Base-by-base conservation (phyloP, 2,329 filamentous ascomycete genomes). In the Laburnicola sp. region DNA sequence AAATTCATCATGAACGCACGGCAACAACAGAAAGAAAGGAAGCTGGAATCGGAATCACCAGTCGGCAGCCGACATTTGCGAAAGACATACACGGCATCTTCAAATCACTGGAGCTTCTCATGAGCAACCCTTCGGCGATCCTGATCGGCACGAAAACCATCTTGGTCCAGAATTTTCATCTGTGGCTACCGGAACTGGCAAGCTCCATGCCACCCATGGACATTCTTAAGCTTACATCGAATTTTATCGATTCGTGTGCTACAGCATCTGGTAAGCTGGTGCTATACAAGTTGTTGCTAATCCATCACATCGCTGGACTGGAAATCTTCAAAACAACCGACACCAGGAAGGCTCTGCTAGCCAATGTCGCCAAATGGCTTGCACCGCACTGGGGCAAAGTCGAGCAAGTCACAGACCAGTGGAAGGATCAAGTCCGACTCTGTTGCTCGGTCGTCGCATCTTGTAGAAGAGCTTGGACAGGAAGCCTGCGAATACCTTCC, bases 131-230 rank as follows among this genome's bases (percentile, higher is more conserved):
- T 1, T 88, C 91, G 2, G 89, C 94, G 0, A 86, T 92, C 16
- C 78, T 97, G 23, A 89, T 97, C 10, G 94, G 94, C 30, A 97
- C 89, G 57, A 96, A 99, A 74, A 97, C 94, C 0, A 78, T 99
- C 43, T 86, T 95, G 2, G 91, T 97, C 9, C 94, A 99, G 72
- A 91, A 97, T 70, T 96, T 97, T 70, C 93, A 97, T 68, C 89
- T 89, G 0, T 99, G 94, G 94, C 78, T 99, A n/a, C 93, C 94
- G 0, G 93, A 97, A 68, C 83, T 99, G 7, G 80, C 84, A 0
- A 85, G 86, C 1, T 80, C 94, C 32, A 80, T 97, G 66, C 83
- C 82, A 3, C 86, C 87, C 0, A 87, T 91, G 63, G 93, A 97
- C 69, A 93, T 97, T 39, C 78, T 97, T 45, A 88, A 96, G 64